phyloP scores from a whole-genome alignment of 208 protist species.

The Crithidia acanthocephali region DNA sequence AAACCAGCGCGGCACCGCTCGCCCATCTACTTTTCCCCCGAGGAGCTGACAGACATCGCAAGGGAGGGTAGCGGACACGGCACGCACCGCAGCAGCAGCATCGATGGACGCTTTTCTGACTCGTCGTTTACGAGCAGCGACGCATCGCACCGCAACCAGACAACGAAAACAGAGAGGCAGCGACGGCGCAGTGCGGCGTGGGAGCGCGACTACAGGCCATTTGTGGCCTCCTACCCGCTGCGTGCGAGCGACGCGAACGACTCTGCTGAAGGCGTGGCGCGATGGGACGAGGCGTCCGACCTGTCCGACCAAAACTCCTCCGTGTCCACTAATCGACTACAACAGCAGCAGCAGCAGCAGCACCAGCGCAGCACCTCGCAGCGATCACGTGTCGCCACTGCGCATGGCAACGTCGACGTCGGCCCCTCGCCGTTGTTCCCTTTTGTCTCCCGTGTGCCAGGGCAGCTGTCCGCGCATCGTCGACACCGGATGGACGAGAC shows the following conservation, averaged over 20 bases:
- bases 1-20: constrained; percentile 12
- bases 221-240: constrained; percentile 14
- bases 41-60: constrained; percentile 15
- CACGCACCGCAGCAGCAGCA: background rate
- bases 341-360: background rate
- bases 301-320: background rate
- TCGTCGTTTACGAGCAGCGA: background rate
- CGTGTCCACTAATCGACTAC: background rate
- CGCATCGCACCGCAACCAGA: background rate
- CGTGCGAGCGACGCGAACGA: background rate
- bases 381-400: background rate
- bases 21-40: constrained; percentile 28
- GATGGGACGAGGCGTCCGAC: background rate
- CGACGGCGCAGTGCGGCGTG: background rate
- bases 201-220: constrained; percentile 6
- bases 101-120: too few species aligned
- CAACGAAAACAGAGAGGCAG: background rate
- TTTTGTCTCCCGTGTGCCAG: background rate
- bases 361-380: constrained; percentile 1
- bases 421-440: background rate
- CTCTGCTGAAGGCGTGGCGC: background rate
- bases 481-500: background rate
- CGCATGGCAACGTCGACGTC: background rate
- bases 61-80: background rate
- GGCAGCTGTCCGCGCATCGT: background rate